phyloP scores from a whole-genome alignment of 2,329 filamentous ascomycete genomes.

The Chrysoporthe deuterocubensis region DNA sequence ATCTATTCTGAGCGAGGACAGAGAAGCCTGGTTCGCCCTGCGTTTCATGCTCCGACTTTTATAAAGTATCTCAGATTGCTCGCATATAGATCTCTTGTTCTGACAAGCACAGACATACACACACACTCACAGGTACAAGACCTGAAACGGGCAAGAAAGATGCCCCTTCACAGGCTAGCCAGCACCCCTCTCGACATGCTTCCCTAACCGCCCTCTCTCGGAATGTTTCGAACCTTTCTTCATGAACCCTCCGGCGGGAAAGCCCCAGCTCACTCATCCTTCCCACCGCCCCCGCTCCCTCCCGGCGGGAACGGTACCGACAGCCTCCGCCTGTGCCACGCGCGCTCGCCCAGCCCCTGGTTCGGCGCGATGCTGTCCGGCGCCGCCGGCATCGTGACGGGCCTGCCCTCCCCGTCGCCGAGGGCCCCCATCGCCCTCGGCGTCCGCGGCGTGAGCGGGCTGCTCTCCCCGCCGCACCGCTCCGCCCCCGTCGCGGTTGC shows the following conservation, averaged over 20 bases:
- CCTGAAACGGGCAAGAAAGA: neutral
- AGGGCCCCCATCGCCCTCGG: conserved; percentile 69
- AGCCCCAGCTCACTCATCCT: neutral
- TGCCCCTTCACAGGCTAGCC: neutral
- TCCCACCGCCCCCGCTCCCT: neutral
- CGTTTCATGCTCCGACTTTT: neutral
- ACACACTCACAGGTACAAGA: neutral
- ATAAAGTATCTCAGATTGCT: neutral
- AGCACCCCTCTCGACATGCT: neutral
- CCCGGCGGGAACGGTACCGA: conserved; percentile 13
- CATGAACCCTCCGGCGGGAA: neutral
- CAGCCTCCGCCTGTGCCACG: conserved; percentile 23
- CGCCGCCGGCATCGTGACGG: conserved; percentile 11
- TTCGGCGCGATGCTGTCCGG: conserved; percentile 17
- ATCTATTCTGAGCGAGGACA: neutral
- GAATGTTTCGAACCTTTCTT: neutral
- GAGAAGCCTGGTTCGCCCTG: neutral
- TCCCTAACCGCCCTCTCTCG: neutral
- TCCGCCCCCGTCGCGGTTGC: conserved; percentile 21
- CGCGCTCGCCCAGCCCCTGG: conserved; percentile 21
- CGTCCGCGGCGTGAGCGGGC: conserved; percentile 65
- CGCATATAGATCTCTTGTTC: neutral
- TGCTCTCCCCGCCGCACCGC: neutral
- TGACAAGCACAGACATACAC: neutral
- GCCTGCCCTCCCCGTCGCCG: conserved; percentile 42